Evolutionary conservation across 1,284 basidiomycete species (phyloP).

Genomic region (Naganishia sp.): DNA sequence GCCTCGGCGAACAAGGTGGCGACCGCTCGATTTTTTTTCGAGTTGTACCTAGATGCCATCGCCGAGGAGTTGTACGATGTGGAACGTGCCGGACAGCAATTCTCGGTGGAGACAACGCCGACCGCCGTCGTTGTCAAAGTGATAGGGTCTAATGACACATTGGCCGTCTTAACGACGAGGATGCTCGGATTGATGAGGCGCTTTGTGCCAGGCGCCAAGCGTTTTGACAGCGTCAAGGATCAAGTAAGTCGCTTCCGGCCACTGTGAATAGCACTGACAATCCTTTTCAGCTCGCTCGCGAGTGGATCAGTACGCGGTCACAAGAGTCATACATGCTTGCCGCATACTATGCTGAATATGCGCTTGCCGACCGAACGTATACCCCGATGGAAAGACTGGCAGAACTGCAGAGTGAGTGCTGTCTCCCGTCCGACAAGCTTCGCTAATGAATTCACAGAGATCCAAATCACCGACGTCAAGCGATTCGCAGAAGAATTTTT

Average conservation of each 20-base stretch:
- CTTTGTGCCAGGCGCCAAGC: slow-evolving; percentile 65
- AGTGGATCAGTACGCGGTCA: slow-evolving; percentile 84
- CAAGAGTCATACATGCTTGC: slow-evolving; percentile 82
- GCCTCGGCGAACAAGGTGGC: slow-evolving; percentile 49
- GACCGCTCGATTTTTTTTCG: slow-evolving; percentile 63
- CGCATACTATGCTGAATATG: slow-evolving; percentile 75
- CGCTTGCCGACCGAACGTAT: slow-evolving; percentile 74
- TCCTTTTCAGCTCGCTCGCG: slow-evolving; percentile 61
- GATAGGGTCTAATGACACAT: slow-evolving; percentile 92
- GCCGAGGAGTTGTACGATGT: slow-evolving; percentile 91
- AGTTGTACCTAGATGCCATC: slow-evolving; percentile 84
- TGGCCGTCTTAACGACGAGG: slow-evolving; percentile 72
- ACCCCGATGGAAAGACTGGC: slow-evolving; percentile 74
- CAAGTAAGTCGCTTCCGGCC: slow-evolving; percentile 51
- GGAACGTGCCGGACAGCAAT: slow-evolving; percentile 82
- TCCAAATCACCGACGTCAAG: slow-evolving; percentile 72
- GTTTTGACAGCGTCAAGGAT: slow-evolving; percentile 83
- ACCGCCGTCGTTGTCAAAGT: slow-evolving; percentile 72
- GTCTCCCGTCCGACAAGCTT: slow-evolving; percentile 6
- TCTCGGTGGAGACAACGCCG: slow-evolving; percentile 64
- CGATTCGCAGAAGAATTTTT: slow-evolving; percentile 67
- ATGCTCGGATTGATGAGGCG: slow-evolving; percentile 72
- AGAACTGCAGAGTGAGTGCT: slow-evolving; percentile 69
- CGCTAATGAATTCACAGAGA: slow-evolving; percentile 55
- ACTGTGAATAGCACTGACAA: not conserved